These are phyloP conservation scores for Chenopodium album DNA, from an alignment of 148 eudicot species.

Conservation along the genomic window DNA sequence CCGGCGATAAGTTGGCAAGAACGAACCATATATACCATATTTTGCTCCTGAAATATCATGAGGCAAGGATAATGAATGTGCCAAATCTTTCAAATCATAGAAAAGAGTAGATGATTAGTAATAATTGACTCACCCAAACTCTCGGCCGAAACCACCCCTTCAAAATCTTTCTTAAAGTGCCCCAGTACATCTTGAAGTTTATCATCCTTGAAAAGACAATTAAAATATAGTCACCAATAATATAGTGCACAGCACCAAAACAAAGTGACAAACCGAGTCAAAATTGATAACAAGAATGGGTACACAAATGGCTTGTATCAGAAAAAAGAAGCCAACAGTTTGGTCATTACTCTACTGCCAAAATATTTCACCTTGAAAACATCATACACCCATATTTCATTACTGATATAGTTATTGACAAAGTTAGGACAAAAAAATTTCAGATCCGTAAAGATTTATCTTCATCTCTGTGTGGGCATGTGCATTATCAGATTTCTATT, in stretches of 20 bases:
- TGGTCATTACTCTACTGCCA: neutral
- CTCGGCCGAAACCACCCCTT: conserved; percentile 93
- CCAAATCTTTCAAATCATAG: conserved; percentile 11
- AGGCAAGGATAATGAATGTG: conserved; percentile 28
- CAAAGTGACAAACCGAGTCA: neutral
- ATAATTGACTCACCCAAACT: conserved; percentile 74
- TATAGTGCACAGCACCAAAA: neutral
- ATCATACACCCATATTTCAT: neutral
- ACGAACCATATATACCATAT: conserved; percentile 92
- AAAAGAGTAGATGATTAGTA: conserved; percentile 10
- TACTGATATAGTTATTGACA: conserved; percentile 3
- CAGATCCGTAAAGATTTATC: neutral
- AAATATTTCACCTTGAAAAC: neutral
- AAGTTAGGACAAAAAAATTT: neutral
- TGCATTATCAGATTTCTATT: neutral
- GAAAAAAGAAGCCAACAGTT: neutral
- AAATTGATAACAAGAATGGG: neutral
- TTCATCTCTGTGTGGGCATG: neutral
- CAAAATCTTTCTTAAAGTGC: conserved; percentile 93
- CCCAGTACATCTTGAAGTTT: conserved; percentile 91
- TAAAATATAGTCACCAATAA: conserved; percentile 2
- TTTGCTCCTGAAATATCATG: conserved; percentile 68
- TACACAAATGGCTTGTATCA: neutral
- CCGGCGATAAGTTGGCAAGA: conserved; percentile 76
- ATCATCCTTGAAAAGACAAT: conserved; percentile 62